A percentile compares a stretch with the other conserved stretches of the same genome.
phyloP scores from a whole-genome alignment of 208 protist species.

The Trypanosoma mega region DNA sequence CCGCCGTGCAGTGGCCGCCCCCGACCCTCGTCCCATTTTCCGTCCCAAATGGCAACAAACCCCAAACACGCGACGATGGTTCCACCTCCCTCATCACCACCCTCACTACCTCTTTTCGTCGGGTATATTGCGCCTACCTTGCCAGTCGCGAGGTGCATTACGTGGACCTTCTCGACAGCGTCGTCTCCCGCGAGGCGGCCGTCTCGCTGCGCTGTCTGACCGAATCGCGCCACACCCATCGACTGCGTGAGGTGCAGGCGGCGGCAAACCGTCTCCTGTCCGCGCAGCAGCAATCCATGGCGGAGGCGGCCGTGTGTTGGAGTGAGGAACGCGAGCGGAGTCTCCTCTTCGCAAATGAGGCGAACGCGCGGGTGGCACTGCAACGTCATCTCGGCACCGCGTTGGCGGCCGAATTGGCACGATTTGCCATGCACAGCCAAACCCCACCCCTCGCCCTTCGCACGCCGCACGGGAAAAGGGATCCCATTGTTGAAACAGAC shows the following conservation, averaged over 20 bases:
- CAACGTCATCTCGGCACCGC: neutral
- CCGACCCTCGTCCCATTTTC: too few species aligned
- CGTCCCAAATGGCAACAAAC: too few species aligned
- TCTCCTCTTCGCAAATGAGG: conserved; percentile 1
- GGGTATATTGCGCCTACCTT: conserved; percentile 31
- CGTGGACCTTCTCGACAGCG: conserved; percentile 53
- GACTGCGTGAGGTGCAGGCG: neutral
- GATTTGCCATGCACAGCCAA: conserved; percentile 22
- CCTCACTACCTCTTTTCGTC: neutral
- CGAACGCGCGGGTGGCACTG: conserved; percentile 1
- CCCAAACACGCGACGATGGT: too few species aligned
- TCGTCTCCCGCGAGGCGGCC: conserved; percentile 42
- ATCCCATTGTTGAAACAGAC: neutral
- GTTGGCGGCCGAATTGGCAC: neutral
- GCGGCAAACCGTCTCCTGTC: too few species aligned
- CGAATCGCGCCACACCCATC: neutral
- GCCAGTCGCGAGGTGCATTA: conserved; percentile 56
- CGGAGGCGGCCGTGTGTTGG: neutral
- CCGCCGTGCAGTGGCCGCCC: too few species aligned
- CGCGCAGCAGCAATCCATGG: conserved; percentile 27
- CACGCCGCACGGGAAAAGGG: too few species aligned
- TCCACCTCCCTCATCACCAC: too few species aligned
- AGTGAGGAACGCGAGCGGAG: neutral
- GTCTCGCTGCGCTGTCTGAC: conserved; percentile 26
- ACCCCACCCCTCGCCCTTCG: neutral